A percentile compares a stretch with the other conserved stretches of the same genome.
Evolutionary conservation across 345 rosid species (phyloP).

Genomic region (Aquilaria yunnanensis): DNA sequence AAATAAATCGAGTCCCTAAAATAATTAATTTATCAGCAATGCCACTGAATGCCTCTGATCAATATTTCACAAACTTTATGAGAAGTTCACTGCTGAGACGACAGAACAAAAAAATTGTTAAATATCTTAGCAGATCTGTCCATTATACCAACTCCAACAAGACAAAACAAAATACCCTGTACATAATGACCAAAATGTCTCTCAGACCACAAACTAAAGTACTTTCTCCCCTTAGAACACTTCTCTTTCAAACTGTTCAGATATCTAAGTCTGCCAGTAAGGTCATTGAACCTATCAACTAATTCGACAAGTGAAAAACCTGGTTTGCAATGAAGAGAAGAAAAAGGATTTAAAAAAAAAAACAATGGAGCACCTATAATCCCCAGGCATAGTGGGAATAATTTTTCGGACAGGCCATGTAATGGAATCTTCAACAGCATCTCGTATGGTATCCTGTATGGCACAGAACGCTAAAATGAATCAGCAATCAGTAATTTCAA

Average conservation of each 20-base stretch:
- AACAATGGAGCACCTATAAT: constrained; percentile 63
- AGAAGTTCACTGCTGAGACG: neutral
- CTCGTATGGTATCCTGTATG: constrained; percentile 76
- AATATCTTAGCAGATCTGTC: neutral
- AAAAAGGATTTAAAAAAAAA: neutral
- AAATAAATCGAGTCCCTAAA: neutral
- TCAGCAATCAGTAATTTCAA: neutral
- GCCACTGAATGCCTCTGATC: neutral
- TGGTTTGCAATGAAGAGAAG: neutral
- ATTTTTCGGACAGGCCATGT: constrained; percentile 99
- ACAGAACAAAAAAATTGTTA: neutral
- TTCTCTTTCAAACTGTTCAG: too few relatives aligned
- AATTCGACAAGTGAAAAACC: neutral
- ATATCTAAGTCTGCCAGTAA: too few relatives aligned
- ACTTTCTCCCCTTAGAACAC: too few relatives aligned
- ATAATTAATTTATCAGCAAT: neutral
- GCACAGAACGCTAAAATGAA: constrained; percentile 12
- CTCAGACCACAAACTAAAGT: too few relatives aligned
- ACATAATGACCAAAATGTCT: too few relatives aligned
- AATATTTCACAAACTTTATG: neutral
- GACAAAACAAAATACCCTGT: too few relatives aligned
- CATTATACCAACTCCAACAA: too few relatives aligned
- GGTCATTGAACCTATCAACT: neutral
- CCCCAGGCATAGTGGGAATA: constrained; percentile 95
- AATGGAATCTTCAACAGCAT: constrained; percentile 95